Evolutionary conservation across 352 stramenopile species (phyloP).

Genomic region (Phytophthora megakarya): DNA sequence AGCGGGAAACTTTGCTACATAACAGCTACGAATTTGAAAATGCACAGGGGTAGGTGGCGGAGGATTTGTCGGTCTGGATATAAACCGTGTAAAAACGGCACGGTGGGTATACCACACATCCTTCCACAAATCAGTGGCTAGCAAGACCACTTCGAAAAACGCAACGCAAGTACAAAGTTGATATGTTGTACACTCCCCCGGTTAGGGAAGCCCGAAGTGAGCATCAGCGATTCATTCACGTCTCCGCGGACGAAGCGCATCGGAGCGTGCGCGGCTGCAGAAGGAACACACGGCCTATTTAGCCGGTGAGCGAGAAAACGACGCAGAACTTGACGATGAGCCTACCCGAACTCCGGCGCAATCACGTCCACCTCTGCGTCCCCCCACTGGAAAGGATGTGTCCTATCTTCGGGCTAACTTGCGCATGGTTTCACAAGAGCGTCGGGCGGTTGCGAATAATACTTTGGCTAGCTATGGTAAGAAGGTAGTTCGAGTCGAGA

Average conservation of each 20-base stretch:
- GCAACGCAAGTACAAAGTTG: background rate
- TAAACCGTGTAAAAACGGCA: background rate
- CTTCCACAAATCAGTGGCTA: conserved; percentile 1
- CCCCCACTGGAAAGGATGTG: no score
- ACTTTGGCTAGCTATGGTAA: background rate
- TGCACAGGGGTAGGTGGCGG: background rate
- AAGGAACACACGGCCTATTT: background rate
- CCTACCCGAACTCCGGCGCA: background rate
- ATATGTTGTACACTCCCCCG: no score
- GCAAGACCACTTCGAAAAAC: background rate
- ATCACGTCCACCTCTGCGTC: background rate
- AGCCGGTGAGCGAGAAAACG: background rate
- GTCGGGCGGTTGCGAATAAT: background rate
- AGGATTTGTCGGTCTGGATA: background rate
- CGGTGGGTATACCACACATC: background rate
- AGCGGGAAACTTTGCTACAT: background rate
- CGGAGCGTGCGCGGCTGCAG: background rate
- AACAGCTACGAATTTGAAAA: background rate
- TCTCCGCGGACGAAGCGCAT: background rate
- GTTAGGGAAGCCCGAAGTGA: background rate
- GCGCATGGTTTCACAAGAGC: background rate
- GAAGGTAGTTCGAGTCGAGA: background rate
- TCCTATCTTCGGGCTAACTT: no score
- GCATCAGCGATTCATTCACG: conserved; percentile 1
- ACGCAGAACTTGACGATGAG: conserved; percentile 1